Conservation (phyloP, 441 rosid species). For the Macaranga tanarius region DNA sequence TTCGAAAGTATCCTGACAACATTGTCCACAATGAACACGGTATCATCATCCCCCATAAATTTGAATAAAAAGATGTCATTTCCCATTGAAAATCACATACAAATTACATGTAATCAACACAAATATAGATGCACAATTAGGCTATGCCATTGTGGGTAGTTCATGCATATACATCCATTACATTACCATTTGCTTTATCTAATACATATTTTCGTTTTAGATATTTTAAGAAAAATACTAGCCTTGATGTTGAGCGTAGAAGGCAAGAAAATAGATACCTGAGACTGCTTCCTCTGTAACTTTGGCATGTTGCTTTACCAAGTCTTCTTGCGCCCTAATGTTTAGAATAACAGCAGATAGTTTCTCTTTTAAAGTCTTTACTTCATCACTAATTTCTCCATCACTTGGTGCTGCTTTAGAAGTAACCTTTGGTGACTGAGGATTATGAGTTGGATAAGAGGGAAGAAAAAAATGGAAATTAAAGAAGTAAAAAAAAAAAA, state of each 20-base stretch:
- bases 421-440: constrained; percentile 58
- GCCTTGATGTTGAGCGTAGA: background rate
- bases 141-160: background rate
- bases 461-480: too few relatives aligned
- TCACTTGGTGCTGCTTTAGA: constrained; percentile 46
- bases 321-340: constrained; percentile 69
- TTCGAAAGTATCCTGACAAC: constrained; percentile 60
- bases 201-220: background rate
- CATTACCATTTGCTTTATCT: background rate
- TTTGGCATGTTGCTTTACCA: constrained; percentile 82
- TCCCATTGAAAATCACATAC: background rate
- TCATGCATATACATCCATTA: too few relatives aligned
- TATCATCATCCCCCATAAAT: constrained; percentile 97
- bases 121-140: background rate
- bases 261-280: constrained; percentile 35
- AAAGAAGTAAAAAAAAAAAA: constrained; percentile 20
- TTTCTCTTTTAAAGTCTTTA: constrained; percentile 56
- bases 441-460: constrained; percentile 38
- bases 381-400: constrained; percentile 54
- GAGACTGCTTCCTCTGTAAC: constrained; percentile 97
- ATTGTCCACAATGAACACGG: constrained; percentile 72
- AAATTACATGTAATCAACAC: background rate
- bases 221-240: background rate
- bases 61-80: too few relatives aligned
- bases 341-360: constrained; percentile 73